phyloP scores from a whole-genome alignment of 2,329 filamentous ascomycete species.

The Emmonsiellopsis sp. region DNA sequence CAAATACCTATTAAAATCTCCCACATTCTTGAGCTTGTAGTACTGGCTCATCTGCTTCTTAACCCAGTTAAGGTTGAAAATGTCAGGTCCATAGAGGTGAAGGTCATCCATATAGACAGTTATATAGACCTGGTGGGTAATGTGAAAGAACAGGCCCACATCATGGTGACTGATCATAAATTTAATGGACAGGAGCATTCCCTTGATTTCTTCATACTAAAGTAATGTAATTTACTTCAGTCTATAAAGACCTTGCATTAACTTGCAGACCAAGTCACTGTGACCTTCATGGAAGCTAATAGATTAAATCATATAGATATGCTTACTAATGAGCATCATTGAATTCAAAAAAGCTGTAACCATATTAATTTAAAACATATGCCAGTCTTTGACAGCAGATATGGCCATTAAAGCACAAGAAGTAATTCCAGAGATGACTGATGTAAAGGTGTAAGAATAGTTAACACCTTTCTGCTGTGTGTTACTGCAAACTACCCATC shows the following conservation, averaged over 20 bases:
- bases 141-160: fast-evolving
- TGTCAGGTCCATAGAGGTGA: too few species aligned
- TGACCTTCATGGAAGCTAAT: background rate
- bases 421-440: background rate
- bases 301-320: background rate
- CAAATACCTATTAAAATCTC: too few species aligned
- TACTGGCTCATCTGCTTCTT: too few species aligned
- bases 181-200: too few species aligned
- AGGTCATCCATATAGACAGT: too few species aligned
- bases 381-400: fast-evolving
- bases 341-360: background rate
- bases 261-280: background rate
- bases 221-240: background rate
- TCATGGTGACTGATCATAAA: fast-evolving
- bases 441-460: background rate
- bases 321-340: background rate
- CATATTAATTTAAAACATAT: background rate
- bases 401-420: background rate
- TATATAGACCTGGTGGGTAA: too few species aligned
- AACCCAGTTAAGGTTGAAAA: too few species aligned
- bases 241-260: background rate
- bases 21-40: too few species aligned
- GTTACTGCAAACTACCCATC: background rate
- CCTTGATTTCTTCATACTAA: background rate
- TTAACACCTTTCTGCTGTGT: background rate